phyloP scores from a whole-genome alignment of 371 early-diverging fungal species.

The Actinomortierella ambigua region DNA sequence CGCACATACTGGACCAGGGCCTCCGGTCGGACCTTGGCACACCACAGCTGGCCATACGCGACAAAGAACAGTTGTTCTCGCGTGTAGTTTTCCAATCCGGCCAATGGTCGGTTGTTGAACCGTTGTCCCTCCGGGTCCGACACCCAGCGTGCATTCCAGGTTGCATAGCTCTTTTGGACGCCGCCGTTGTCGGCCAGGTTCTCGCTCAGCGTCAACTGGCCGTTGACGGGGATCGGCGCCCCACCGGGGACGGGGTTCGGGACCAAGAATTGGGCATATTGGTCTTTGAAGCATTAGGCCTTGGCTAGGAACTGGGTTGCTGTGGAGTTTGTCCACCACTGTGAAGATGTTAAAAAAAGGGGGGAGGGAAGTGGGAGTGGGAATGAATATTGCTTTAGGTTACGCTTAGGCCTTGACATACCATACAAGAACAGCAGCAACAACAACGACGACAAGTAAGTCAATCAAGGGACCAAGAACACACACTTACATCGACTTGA shows the following conservation, averaged over 20 bases:
- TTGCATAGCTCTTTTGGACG: conserved; percentile 46
- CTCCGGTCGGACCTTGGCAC: conserved; percentile 48
- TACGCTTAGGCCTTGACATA: no score
- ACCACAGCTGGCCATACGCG: conserved; percentile 61
- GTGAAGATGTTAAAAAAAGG: not conserved
- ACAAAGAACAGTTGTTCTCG: conserved; percentile 65
- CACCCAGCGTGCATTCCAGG: conserved; percentile 49
- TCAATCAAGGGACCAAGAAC: no score
- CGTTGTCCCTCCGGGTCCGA: conserved; percentile 42
- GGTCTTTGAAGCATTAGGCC: conserved; percentile 67
- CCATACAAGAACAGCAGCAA: no score
- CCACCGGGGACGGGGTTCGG: conserved; percentile 49
- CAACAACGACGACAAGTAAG: no score
- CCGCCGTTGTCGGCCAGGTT: conserved; percentile 67
- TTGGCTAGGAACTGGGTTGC: conserved; percentile 53
- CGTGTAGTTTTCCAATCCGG: conserved; percentile 57
- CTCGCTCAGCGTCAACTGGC: conserved; percentile 66
- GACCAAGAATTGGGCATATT: conserved; percentile 63
- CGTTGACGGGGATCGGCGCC: conserved; percentile 53
- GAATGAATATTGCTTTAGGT: no score
- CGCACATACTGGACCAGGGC: conserved; percentile 1
- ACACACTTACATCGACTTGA: no score
- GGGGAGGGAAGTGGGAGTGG: not conserved
- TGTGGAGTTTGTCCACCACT: conserved; percentile 74
- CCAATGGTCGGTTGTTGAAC: conserved; percentile 46